Conservation (phyloP, 148 eudicot species). For the Diospyros kaki region DNA sequence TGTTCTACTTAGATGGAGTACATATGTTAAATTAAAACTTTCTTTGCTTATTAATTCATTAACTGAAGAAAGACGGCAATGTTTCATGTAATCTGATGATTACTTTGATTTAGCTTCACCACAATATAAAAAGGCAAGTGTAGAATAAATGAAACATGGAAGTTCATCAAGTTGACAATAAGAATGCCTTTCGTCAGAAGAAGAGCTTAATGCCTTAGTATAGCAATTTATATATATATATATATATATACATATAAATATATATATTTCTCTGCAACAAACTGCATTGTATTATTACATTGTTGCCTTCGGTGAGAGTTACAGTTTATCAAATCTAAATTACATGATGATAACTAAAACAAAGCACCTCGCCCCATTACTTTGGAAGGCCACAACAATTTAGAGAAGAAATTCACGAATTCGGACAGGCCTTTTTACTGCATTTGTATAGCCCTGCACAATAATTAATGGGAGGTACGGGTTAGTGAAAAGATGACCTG, state of each 20-base stretch:
- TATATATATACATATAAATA: background rate
- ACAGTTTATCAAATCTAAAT: background rate
- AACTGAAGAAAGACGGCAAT: too few relatives aligned
- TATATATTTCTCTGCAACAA: background rate
- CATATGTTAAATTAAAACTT: too few relatives aligned
- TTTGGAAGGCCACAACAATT: background rate
- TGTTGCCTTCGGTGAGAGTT: background rate
- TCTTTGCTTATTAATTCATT: too few relatives aligned
- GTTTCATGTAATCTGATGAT: too few relatives aligned
- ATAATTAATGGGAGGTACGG: background rate
- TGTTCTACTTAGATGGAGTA: too few relatives aligned
- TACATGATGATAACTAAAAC: background rate
- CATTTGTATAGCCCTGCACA: slow-evolving; percentile 93
- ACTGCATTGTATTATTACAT: background rate
- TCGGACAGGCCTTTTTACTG: slow-evolving; percentile 91
- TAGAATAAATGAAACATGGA: too few relatives aligned
- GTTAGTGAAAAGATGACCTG: background rate
- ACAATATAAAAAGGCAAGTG: too few relatives aligned
- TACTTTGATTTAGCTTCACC: too few relatives aligned
- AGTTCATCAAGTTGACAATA: too few relatives aligned
- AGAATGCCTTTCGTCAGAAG: too few relatives aligned
- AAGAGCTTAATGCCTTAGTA: too few relatives aligned
- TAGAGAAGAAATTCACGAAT: slow-evolving; percentile 61
- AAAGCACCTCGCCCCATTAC: background rate
- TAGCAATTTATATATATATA: background rate